Conservation (phyloP, 2,329 filamentous ascomycete species). For the Myrmaecium sp. region DNA sequence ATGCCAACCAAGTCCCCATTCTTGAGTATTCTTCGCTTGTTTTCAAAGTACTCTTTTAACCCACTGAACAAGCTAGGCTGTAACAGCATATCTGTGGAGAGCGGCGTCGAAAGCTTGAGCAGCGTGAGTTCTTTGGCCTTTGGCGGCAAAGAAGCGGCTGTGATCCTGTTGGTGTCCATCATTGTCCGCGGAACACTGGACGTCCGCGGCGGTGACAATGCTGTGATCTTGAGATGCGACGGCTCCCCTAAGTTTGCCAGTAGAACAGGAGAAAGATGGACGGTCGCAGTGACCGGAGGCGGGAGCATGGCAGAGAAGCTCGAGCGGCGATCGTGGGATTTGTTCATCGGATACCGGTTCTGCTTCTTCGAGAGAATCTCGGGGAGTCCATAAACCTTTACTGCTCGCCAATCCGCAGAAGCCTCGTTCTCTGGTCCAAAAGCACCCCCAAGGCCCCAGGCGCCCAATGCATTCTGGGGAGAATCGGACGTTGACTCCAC, state of each 20-base stretch:
- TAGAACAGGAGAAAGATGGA: conserved; percentile 71
- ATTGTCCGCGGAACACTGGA: conserved; percentile 12
- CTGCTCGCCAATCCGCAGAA: conserved; percentile 55
- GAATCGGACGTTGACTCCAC: conserved; percentile 65
- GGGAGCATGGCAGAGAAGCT: conserved; percentile 29
- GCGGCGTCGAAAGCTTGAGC: conserved; percentile 72
- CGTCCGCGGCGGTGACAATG: conserved; percentile 38
- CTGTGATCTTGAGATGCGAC: conserved; percentile 61
- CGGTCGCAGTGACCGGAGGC: conserved; percentile 17
- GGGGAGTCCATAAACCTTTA: conserved; percentile 75
- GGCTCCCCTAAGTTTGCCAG: conserved; percentile 71
- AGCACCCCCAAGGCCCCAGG: conserved; percentile 46
- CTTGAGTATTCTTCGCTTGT: conserved; percentile 65
- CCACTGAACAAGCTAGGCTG: conserved; percentile 77
- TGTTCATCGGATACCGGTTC: conserved; percentile 38
- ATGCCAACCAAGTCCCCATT: conserved; percentile 79
- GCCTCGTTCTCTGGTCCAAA: conserved; percentile 48
- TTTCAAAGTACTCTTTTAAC: conserved; percentile 76
- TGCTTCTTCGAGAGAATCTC: conserved; percentile 44
- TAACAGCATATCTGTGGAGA: conserved; percentile 69
- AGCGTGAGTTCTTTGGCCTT: conserved; percentile 66
- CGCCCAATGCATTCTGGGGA: conserved; percentile 46
- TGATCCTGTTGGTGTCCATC: conserved; percentile 27
- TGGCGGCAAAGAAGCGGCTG: conserved; percentile 35
- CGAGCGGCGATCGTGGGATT: conserved; percentile 27